phyloP scores from a whole-genome alignment of 257 asterid species.

The Solanum virginianum region DNA sequence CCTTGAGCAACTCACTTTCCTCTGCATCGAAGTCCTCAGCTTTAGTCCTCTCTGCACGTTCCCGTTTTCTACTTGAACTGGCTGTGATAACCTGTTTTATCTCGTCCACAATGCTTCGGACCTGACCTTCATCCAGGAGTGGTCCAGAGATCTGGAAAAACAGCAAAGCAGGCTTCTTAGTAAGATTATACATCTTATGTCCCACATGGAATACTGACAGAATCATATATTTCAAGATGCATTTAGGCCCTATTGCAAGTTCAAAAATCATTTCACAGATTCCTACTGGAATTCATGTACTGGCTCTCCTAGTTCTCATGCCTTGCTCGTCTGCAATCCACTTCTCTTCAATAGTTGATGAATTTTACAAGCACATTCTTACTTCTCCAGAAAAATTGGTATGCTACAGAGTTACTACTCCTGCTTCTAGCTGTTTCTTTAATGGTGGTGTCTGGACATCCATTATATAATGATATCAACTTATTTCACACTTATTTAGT shows the following conservation, averaged over 20 bases:
- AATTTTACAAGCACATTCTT: neutral
- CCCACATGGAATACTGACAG: neutral
- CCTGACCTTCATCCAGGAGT: constrained; percentile 87
- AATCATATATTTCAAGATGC: neutral
- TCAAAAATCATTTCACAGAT: neutral
- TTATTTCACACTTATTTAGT: neutral
- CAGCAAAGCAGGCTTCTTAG: neutral
- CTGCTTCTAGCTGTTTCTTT: neutral
- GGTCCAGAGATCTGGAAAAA: constrained; percentile 70
- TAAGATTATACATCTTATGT: neutral
- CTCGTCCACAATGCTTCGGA: constrained; percentile 88
- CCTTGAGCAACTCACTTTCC: constrained; percentile 88
- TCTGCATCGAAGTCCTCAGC: constrained; percentile 99
- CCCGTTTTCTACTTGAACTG: constrained; percentile 82
- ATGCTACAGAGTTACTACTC: neutral
- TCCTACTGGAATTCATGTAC: neutral
- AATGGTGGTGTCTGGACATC: neutral
- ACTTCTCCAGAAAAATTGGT: neutral
- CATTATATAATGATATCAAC: neutral
- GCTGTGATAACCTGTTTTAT: constrained; percentile 85
- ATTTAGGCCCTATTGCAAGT: neutral
- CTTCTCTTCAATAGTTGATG: neutral
- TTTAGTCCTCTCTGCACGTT: constrained; percentile 81
- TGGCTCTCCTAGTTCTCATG: neutral
- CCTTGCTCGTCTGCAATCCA: neutral